phyloP scores from a whole-genome alignment of 192 early-diverging fungal genomes.

The Umbelopsis sp. region DNA sequence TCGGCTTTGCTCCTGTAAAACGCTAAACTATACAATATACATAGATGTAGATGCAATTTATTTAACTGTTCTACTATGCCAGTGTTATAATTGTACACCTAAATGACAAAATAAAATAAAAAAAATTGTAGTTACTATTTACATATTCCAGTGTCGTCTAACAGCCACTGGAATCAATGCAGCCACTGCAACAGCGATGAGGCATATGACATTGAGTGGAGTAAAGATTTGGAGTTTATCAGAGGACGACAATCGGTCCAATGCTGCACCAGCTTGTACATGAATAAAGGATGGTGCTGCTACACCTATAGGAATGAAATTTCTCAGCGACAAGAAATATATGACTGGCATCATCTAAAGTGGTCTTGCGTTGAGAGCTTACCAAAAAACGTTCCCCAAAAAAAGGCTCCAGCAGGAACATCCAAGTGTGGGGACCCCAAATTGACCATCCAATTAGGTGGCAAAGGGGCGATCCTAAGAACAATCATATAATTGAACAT shows the following conservation, averaged over 20 bases:
- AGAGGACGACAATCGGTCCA: constrained; percentile 49
- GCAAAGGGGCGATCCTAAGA: constrained; percentile 54
- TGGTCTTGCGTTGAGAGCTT: neutral
- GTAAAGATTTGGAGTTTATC: constrained; percentile 51
- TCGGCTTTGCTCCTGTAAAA: constrained; percentile 45
- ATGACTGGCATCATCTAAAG: neutral
- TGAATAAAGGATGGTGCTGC: constrained; percentile 54
- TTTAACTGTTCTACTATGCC: too few species aligned
- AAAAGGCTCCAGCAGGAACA: constrained; percentile 52
- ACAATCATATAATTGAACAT: constrained; percentile 63
- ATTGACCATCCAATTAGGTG: constrained; percentile 64
- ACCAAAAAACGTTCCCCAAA: constrained; percentile 58
- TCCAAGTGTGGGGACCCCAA: constrained; percentile 58
- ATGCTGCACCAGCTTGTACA: constrained; percentile 57
- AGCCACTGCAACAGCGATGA: constrained; percentile 43
- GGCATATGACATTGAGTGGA: constrained; percentile 45
- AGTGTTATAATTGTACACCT: neutral
- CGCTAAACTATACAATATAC: neutral
- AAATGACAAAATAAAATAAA: neutral
- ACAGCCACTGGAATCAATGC: constrained; percentile 53
- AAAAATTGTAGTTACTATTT: neutral
- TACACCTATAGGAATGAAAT: constrained; percentile 31
- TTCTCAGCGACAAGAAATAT: neutral
- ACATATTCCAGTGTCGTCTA: constrained; percentile 25
- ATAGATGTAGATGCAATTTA: neutral